Evolutionary conservation across 306 rosid genomes (phyloP).

Genomic region (Fagus sylvatica): DNA sequence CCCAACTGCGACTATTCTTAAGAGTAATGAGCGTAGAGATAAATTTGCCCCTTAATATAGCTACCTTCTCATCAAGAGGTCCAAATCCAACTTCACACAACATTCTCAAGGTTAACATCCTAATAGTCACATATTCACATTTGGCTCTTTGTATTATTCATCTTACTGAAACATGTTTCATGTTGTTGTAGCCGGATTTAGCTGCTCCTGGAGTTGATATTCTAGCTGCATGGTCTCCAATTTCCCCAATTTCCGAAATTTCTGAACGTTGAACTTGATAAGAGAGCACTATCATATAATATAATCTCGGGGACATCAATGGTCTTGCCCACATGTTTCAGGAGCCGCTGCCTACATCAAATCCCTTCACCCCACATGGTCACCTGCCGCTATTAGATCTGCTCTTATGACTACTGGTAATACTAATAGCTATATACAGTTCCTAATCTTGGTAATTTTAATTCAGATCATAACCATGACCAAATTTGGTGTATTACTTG

Average conservation of each 20-base stretch:
- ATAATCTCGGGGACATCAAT: constrained; percentile 45
- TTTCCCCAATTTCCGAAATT: background rate
- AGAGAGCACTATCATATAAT: constrained; percentile 19
- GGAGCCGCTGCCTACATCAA: constrained; percentile 34
- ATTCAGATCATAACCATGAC: too few relatives aligned
- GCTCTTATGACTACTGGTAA: constrained; percentile 44
- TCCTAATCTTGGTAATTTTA: too few relatives aligned
- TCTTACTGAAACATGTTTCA: background rate
- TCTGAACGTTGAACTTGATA: constrained; percentile 24
- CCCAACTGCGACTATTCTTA: constrained; percentile 33
- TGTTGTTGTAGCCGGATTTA: background rate
- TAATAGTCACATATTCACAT: too few relatives aligned
- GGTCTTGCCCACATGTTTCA: constrained; percentile 40
- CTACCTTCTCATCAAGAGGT: constrained; percentile 39
- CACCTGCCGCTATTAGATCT: constrained; percentile 38
- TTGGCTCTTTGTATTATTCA: background rate
- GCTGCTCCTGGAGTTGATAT: constrained; percentile 42
- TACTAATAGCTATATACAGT: background rate
- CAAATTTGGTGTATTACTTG: background rate
- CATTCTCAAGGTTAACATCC: constrained; percentile 36
- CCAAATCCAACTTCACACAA: constrained; percentile 26
- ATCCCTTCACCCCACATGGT: constrained; percentile 37
- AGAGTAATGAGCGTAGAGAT: constrained; percentile 22
- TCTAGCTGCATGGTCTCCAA: constrained; percentile 48
- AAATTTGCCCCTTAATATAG: constrained; percentile 22